These are phyloP conservation scores for Colletotrichum lindemuthianum DNA, from an alignment of 2,329 filamentous ascomycete species.

Conservation along the genomic window DNA sequence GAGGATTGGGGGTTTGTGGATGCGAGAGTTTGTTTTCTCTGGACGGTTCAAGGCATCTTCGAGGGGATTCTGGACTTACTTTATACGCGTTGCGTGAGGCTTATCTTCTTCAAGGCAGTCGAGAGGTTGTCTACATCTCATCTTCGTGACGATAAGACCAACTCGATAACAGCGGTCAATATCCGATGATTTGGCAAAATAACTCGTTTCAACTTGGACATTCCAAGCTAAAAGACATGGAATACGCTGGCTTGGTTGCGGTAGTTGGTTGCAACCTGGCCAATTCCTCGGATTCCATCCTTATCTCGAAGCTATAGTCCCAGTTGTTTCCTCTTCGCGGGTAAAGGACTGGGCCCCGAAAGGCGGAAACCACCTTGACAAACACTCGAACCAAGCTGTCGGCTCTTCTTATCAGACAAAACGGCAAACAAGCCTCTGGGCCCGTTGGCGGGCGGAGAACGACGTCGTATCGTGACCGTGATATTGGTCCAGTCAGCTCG, in stretches of 20 bases:
- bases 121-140: neutral
- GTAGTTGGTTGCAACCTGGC: neutral
- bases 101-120: neutral
- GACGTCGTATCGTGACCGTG: conserved; percentile 4
- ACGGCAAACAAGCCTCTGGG: neutral
- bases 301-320: neutral
- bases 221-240: neutral
- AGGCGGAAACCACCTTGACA: neutral
- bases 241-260: neutral
- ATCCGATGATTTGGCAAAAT: neutral
- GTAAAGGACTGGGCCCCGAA: neutral
- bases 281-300: neutral
- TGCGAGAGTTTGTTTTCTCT: neutral
- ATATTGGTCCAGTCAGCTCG: too few species aligned
- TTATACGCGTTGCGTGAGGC: conserved; percentile 3
- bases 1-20: neutral
- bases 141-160: conserved; percentile 9
- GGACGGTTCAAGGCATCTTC: neutral
- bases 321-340: too few species aligned
- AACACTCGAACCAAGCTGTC: neutral
- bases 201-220: neutral
- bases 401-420: conserved; percentile 27
- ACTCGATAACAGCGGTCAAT: neutral
- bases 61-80: neutral
- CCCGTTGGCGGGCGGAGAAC: neutral